Evolutionary conservation across 306 rosid species (phyloP).

Genomic region (Gastrolobium villosum): DNA sequence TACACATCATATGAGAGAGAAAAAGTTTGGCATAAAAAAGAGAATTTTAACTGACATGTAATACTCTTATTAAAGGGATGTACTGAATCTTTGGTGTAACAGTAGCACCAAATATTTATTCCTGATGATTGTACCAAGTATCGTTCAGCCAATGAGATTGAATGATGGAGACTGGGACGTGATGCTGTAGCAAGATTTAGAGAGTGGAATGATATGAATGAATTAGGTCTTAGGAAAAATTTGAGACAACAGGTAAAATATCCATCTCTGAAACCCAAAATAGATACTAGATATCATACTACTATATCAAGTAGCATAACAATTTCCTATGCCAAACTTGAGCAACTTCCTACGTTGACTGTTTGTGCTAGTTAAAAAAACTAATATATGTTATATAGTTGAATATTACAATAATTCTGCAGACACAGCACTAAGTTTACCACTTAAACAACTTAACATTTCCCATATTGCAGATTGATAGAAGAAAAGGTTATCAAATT

Average conservation of each 20-base stretch:
- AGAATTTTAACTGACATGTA: too few relatives aligned
- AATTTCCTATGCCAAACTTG: not conserved
- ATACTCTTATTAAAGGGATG: too few relatives aligned
- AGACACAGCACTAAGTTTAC: too few relatives aligned
- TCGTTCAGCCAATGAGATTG: conserved; percentile 78
- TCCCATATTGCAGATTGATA: too few relatives aligned
- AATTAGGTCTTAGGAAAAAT: conserved; percentile 70
- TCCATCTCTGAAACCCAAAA: conserved; percentile 28
- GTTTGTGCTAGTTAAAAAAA: not conserved
- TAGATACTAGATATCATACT: conserved; percentile 9
- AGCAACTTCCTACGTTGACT: not conserved
- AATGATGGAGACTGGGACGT: conserved; percentile 77
- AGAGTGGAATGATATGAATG: conserved; percentile 77
- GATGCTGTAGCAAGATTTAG: conserved; percentile 86
- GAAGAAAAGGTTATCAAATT: too few relatives aligned
- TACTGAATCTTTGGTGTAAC: too few relatives aligned
- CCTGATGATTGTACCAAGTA: conserved; percentile 96
- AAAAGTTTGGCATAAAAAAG: too few relatives aligned
- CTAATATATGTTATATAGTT: too few relatives aligned
- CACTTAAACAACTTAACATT: too few relatives aligned
- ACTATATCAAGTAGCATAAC: not conserved
- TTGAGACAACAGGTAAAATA: conserved; percentile 70
- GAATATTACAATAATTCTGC: too few relatives aligned
- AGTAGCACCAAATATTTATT: too few relatives aligned
- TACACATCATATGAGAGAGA: too few relatives aligned